These are phyloP conservation scores for Colletotrichum cereale DNA, from an alignment of 2,329 filamentous ascomycete genomes.

Conservation along the genomic window DNA sequence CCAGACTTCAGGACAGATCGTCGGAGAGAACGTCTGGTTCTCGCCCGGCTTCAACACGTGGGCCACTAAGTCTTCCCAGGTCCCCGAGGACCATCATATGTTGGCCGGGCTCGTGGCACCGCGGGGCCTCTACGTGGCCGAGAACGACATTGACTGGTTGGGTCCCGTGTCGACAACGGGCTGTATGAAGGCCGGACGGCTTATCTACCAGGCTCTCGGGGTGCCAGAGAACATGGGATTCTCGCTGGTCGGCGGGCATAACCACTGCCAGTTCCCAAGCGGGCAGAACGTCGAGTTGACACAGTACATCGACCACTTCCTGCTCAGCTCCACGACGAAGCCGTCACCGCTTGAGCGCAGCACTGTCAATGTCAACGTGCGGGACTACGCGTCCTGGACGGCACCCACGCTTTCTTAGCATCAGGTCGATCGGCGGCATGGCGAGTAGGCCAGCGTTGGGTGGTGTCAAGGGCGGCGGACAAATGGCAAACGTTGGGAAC, in stretches of 20 bases:
- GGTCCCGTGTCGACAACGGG: slow-evolving; percentile 67
- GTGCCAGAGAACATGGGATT: slow-evolving; percentile 69
- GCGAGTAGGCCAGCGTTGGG: not conserved
- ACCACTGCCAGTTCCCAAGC: slow-evolving; percentile 68
- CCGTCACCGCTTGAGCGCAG: slow-evolving; percentile 20
- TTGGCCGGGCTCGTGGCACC: slow-evolving; percentile 68
- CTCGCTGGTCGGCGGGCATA: slow-evolving; percentile 65
- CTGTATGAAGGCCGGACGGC: slow-evolving; percentile 67
- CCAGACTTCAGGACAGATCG: slow-evolving; percentile 70
- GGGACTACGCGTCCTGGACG: slow-evolving; percentile 27
- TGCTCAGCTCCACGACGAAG: slow-evolving; percentile 44
- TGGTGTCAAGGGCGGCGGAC: not conserved
- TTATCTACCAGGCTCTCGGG: slow-evolving; percentile 67
- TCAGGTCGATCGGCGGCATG: not conserved
- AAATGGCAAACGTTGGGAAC: not conserved
- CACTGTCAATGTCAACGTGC: slow-evolving; percentile 27
- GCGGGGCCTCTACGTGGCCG: slow-evolving; percentile 65
- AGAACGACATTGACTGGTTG: slow-evolving; percentile 72
- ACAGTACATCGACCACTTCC: slow-evolving; percentile 68
- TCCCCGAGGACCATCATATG: slow-evolving; percentile 70
- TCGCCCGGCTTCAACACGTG: slow-evolving; percentile 66
- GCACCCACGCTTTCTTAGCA: slow-evolving; percentile 16
- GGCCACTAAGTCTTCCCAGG: slow-evolving; percentile 57
- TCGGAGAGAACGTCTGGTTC: slow-evolving; percentile 75
- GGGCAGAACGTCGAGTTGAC: slow-evolving; percentile 64